Conservation (phyloP, 1,284 basidiomycete genomes). For the Laetiporus sulphureus region DNA sequence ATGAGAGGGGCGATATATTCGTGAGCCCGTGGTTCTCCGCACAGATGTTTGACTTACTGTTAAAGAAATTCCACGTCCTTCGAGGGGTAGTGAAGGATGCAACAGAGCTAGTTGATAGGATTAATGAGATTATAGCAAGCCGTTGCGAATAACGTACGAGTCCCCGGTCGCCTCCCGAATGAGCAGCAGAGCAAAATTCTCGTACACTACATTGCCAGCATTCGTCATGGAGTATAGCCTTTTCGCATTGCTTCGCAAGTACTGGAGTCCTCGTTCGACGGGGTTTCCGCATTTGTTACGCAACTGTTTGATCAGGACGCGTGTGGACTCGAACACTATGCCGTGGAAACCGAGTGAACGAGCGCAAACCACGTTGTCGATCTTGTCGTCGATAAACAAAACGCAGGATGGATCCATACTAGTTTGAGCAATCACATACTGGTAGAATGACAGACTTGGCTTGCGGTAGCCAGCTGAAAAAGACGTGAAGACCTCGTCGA, state of each 20-base stretch:
- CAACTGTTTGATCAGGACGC: conserved; percentile 34
- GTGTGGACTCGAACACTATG: conserved; percentile 40
- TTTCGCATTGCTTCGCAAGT: conserved; percentile 32
- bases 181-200: conserved; percentile 48
- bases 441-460: conserved; percentile 43
- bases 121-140: not conserved
- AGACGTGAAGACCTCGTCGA: conserved; percentile 51
- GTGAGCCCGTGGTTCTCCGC: not conserved
- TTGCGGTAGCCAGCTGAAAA: conserved; percentile 30
- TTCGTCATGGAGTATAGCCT: conserved; percentile 37
- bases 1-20: not conserved
- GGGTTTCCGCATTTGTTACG: conserved; percentile 42
- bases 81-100: conserved; percentile 34
- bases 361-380: conserved; percentile 50
- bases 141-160: conserved; percentile 22
- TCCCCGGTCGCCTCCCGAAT: conserved; percentile 44
- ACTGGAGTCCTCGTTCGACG: conserved; percentile 31
- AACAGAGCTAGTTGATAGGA: conserved; percentile 24
- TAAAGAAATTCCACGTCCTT: conserved; percentile 46
- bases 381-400: conserved; percentile 52
- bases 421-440: conserved; percentile 39
- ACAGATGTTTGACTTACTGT: conserved; percentile 25
- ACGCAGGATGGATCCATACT: conserved; percentile 34
- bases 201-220: conserved; percentile 31
- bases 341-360: conserved; percentile 49